These are phyloP conservation scores for Camptophora hylomeconis DNA, from an alignment of 2,329 filamentous ascomycete genomes.

Conservation along the genomic window DNA sequence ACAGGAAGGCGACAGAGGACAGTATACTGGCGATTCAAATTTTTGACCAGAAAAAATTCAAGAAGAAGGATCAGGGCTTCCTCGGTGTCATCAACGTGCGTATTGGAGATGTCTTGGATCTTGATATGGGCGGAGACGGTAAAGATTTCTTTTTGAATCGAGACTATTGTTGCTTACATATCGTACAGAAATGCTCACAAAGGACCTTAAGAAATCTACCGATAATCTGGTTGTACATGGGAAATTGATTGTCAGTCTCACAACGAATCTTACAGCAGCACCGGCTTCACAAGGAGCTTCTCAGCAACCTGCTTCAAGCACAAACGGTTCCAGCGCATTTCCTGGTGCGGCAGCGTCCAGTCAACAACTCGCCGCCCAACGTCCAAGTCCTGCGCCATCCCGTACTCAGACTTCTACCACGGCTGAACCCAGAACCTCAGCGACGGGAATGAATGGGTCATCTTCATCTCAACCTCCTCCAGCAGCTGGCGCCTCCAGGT, in stretches of 20 bases:
- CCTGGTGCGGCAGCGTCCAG: slow-evolving; percentile 10
- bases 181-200: slow-evolving; percentile 76
- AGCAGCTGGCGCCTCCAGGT: slow-evolving; percentile 25
- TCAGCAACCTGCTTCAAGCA: slow-evolving; percentile 12
- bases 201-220: slow-evolving; percentile 93
- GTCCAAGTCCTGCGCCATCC: slow-evolving; percentile 20
- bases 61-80: slow-evolving; percentile 99
- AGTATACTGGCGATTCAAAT: slow-evolving; percentile 96
- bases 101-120: slow-evolving; percentile 84
- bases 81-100: slow-evolving; percentile 95
- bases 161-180: slow-evolving; percentile 4
- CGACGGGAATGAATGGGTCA: slow-evolving; percentile 25
- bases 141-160: slow-evolving; percentile 18
- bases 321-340: slow-evolving; percentile 3
- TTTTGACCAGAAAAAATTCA: slow-evolving; percentile 99
- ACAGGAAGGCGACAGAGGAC: slow-evolving; percentile 79
- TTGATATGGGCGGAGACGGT: slow-evolving; percentile 86
- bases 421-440: slow-evolving; percentile 14
- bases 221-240: slow-evolving; percentile 97
- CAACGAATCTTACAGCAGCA: slow-evolving; percentile 62
- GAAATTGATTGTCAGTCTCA: slow-evolving; percentile 92
- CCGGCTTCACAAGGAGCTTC: slow-evolving; percentile 13
- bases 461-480: slow-evolving; percentile 21
- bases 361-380: slow-evolving; percentile 13
- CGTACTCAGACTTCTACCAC: slow-evolving; percentile 20